Evolutionary conservation across 805 yeast species (phyloP).

Genomic region (Starmerella etchellsii): DNA sequence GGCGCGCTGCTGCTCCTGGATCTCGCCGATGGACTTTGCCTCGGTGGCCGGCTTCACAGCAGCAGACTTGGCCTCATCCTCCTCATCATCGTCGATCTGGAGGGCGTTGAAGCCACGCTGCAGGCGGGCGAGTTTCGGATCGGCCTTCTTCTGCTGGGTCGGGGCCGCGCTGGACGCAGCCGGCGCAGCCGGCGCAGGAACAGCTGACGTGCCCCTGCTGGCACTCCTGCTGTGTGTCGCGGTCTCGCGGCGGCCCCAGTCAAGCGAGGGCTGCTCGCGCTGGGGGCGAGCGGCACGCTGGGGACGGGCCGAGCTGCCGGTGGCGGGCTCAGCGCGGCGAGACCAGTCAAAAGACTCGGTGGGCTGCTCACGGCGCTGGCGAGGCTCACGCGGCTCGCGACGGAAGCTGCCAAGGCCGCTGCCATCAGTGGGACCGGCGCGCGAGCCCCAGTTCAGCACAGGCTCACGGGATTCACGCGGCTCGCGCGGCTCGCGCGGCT

Average conservation of each 20-base stretch:
- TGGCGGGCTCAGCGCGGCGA: constrained; percentile 20
- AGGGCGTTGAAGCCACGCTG: constrained; percentile 20
- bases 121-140: constrained; percentile 21
- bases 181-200: not conserved
- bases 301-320: constrained; percentile 28
- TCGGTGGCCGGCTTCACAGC: constrained; percentile 1
- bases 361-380: not conserved
- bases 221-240: not conserved
- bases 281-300: constrained; percentile 3
- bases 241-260: constrained; percentile 25
- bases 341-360: constrained; percentile 13
- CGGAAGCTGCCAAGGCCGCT: constrained; percentile 15
- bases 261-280: constrained; percentile 36
- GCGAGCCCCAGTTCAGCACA: constrained; percentile 3
- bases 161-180: not conserved
- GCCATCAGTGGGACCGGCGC: constrained; percentile 3
- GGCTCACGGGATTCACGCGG: too few species aligned
- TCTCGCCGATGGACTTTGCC: constrained; percentile 12
- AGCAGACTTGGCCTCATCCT: constrained; percentile 12
- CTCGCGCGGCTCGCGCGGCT: not conserved
- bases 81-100: constrained; percentile 16
- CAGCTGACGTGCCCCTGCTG: not conserved
- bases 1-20: constrained; percentile 18
- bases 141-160: constrained; percentile 14
- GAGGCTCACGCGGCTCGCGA: constrained; percentile 18